phyloP scores from a whole-genome alignment of 495 filamentous ascomycete species.

The Podospora pseudopauciseta region DNA sequence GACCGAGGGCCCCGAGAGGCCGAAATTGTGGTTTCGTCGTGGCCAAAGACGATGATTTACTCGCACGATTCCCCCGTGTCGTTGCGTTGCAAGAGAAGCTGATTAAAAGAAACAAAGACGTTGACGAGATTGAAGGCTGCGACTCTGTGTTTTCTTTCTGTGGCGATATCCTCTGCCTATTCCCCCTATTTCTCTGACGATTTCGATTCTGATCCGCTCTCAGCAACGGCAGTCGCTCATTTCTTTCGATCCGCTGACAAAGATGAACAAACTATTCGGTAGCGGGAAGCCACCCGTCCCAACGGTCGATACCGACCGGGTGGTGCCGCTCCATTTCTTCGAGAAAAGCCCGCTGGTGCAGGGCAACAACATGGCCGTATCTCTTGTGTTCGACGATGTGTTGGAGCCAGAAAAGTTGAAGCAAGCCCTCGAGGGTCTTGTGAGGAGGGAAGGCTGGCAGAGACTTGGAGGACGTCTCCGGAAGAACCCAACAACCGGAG shows the following conservation, averaged over 20 bases:
- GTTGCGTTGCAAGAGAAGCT: slow-evolving; percentile 4
- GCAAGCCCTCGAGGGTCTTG: slow-evolving; percentile 30
- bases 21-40: not conserved
- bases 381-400: slow-evolving; percentile 47
- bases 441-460: slow-evolving; percentile 38
- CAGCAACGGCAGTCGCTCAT: not conserved
- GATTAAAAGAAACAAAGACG: not conserved
- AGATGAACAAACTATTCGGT: slow-evolving; percentile 20
- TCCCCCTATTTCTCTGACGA: not conserved
- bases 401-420: slow-evolving; percentile 41
- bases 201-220: not conserved
- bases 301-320: slow-evolving; percentile 32
- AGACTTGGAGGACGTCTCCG: slow-evolving; percentile 41
- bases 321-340: slow-evolving; percentile 38
- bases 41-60: not conserved
- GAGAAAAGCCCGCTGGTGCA: slow-evolving; percentile 38
- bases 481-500: slow-evolving; percentile 25
- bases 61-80: not conserved
- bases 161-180: not conserved
- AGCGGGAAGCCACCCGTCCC: slow-evolving; percentile 14
- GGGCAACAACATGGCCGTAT: slow-evolving; percentile 36
- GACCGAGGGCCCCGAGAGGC: not conserved
- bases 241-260: not conserved
- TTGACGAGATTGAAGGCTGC: not conserved
- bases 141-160: not conserved